Conservation (phyloP, 1,284 basidiomycete species). For the Ceratobasidium sp. region DNA sequence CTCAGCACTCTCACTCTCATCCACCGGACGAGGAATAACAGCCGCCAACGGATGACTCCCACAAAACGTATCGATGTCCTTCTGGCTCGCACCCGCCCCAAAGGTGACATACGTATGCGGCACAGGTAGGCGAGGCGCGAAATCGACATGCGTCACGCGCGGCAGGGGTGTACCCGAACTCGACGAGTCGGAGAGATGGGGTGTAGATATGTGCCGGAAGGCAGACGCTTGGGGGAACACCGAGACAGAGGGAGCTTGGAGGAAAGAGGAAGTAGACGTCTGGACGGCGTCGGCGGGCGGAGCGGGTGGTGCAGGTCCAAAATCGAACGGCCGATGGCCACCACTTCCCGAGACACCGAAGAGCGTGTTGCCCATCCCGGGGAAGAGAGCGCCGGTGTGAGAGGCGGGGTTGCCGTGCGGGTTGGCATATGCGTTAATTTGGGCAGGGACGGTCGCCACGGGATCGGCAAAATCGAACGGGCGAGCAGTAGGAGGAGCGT, state of each 20-base stretch:
- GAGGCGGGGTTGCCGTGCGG: conserved; percentile 15
- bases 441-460: not conserved
- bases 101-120: conserved; percentile 82
- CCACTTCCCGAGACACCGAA: not conserved
- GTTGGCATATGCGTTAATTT: conserved; percentile 29
- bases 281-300: conserved; percentile 27
- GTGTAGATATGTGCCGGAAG: not conserved
- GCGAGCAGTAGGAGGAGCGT: conserved; percentile 18
- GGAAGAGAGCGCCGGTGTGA: not conserved
- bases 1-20: conserved; percentile 17
- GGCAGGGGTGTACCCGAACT: not conserved
- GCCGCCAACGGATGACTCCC: conserved; percentile 77
- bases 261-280: not conserved
- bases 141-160: conserved; percentile 30
- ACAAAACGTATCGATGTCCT: conserved; percentile 83
- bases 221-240: not conserved
- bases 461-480: conserved; percentile 38
- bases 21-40: conserved; percentile 62
- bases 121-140: conserved; percentile 61
- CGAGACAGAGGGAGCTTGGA: not conserved
- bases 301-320: conserved; percentile 25
- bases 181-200: not conserved
- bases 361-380: conserved; percentile 9
- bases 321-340: conserved; percentile 8
- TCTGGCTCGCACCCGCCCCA: conserved; percentile 84